Conservation (phyloP, 352 stramenopile species). For the Phytophthora pistaciae region DNA sequence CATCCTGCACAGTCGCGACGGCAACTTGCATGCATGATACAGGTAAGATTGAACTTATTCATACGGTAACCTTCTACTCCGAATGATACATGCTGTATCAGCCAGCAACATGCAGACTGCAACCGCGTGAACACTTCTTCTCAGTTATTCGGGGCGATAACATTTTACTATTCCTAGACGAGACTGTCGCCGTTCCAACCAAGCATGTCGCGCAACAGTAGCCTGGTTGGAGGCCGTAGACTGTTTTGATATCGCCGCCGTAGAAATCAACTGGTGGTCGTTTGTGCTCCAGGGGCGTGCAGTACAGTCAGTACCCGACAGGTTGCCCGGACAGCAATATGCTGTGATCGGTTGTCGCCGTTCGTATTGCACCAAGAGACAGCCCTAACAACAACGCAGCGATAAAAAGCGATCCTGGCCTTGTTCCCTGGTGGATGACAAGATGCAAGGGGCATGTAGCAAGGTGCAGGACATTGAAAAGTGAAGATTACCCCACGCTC, state of each 20-base stretch:
- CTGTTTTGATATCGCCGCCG: constrained; percentile 46
- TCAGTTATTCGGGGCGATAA: no score
- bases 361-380: constrained; percentile 17
- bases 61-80: no score
- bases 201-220: constrained; percentile 51
- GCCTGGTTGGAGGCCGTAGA: constrained; percentile 40
- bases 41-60: no score
- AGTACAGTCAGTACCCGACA: no score
- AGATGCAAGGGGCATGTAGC: background rate
- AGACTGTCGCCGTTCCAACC: constrained; percentile 42
- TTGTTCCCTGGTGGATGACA: background rate
- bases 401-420: constrained; percentile 13
- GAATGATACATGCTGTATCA: no score
- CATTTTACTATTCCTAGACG: constrained; percentile 18
- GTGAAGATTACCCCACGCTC: background rate
- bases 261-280: constrained; percentile 61
- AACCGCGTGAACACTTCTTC: no score
- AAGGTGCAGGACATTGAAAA: background rate
- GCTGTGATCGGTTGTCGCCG: no score
- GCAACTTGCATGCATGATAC: no score
- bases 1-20: no score
- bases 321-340: constrained; percentile 49
- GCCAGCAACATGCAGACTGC: no score
- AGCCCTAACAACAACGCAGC: constrained; percentile 1
- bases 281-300: constrained; percentile 54